Base-by-base conservation (phyloP, 2,329 filamentous ascomycete genomes). In the Cercospora nicotianae region DNA sequence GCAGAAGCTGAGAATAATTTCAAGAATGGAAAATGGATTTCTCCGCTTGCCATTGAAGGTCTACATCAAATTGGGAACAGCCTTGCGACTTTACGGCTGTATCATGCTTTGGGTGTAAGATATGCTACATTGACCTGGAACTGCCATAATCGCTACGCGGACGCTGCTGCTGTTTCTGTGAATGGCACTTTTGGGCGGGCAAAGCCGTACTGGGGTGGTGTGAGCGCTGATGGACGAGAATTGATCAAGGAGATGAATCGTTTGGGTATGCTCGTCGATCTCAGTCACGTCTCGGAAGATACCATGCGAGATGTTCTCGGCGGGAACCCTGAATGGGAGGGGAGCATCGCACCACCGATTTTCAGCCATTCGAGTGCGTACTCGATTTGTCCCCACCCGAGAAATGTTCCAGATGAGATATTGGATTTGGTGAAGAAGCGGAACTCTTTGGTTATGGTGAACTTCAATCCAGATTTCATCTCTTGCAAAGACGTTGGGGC, bases 51-150 rank as follows among this genome's bases (percentile, higher is more conserved):
- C 2, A 88, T 96, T 63, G 93, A 97, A 81, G 94, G 94, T 3
- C 86, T 97, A 7, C 94, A 98, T 77, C 94, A 97, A 75, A 96
- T 98, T 73, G 94, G 93, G 67, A 97, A 97, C 80, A 91, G 89
- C 0, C 83, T 89, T 26, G 85, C 90, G 48, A 93, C 89, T 64
- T 83, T 98, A 9, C 89, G 94, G 6, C 84, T 87, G 26, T 97
- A 90, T 79, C 84, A 95, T 78, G 83, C 86, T 2, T 84, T 96
- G 2, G 94, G 94, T 1, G 93, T 94, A 5, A 89, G 93, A 60
- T 97, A 97, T 75, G 89, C 90, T 18, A 97, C 94, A 0, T 82
- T 98, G 16, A 97, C 92, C 1, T 94, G 96, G 83, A 96, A 96
- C 79, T 97, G 94, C 80, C 92, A 96, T 79, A 98, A 97, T 80